phyloP scores from a whole-genome alignment of 768 basidiomycete species.

The Rubroboletus pulcherrimus region DNA sequence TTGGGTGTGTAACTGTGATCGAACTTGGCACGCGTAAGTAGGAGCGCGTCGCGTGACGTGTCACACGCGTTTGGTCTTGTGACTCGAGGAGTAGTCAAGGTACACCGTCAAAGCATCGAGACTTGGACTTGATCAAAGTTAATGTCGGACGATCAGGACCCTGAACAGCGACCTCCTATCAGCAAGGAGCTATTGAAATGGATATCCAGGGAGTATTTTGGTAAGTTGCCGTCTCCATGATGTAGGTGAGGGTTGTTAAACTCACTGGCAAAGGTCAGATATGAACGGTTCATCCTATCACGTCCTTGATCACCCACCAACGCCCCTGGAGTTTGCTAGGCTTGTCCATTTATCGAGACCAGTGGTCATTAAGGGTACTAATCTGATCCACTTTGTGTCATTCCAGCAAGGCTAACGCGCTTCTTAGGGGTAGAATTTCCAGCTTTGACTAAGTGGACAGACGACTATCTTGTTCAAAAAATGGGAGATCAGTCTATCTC shows the following conservation, averaged over 20 bases:
- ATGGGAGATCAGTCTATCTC: slow-evolving; percentile 58
- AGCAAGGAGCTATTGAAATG: slow-evolving; percentile 26
- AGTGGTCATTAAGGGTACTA: slow-evolving; percentile 65
- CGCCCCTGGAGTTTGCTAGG: slow-evolving; percentile 64
- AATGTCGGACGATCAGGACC: slow-evolving; percentile 12
- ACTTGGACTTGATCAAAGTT: not conserved
- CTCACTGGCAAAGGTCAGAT: slow-evolving; percentile 35
- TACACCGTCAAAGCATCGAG: no score
- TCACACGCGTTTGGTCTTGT: slow-evolving; percentile 12
- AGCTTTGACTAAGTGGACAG: slow-evolving; percentile 57
- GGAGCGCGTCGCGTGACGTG: slow-evolving; percentile 26
- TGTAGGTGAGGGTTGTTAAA: not conserved
- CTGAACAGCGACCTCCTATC: slow-evolving; percentile 11
- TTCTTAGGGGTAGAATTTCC: slow-evolving; percentile 46
- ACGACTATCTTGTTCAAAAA: slow-evolving; percentile 53
- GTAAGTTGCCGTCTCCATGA: slow-evolving; percentile 10
- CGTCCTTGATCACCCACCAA: slow-evolving; percentile 52
- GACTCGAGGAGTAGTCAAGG: not conserved
- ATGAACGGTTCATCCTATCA: slow-evolving; percentile 55
- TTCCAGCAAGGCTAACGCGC: not conserved
- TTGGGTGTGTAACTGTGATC: not conserved
- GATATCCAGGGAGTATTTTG: slow-evolving; percentile 39
- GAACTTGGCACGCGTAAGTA: not conserved
- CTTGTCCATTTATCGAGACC: slow-evolving; percentile 69
- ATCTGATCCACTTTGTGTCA: not conserved